Evolutionary conservation across 352 stramenopile genomes (phyloP).

Genomic region (Pythium brachiatum): DNA sequence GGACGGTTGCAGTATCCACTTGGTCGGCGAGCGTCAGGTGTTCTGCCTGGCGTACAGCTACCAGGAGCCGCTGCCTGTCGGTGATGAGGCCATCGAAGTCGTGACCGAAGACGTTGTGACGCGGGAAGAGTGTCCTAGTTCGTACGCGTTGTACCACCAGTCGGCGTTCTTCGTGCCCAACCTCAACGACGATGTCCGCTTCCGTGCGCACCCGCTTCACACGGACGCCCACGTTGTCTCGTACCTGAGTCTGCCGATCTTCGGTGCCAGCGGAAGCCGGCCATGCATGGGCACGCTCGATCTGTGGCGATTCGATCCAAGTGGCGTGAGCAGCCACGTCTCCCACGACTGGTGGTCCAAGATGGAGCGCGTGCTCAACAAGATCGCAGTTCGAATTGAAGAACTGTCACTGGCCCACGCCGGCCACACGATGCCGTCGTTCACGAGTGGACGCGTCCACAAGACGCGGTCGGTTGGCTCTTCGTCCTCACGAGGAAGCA

Average conservation of each 20-base stretch:
- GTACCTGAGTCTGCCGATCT: conserved; percentile 72
- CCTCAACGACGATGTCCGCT: conserved; percentile 54
- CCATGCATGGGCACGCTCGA: conserved; percentile 67
- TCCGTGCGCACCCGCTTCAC: conserved; percentile 63
- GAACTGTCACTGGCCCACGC: conserved; percentile 31
- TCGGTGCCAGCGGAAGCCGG: conserved; percentile 31
- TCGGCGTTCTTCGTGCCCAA: conserved; percentile 66
- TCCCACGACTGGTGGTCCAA: conserved; percentile 57
- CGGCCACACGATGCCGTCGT: conserved; percentile 35
- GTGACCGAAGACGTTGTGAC: conserved; percentile 54
- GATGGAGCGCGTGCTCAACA: conserved; percentile 31
- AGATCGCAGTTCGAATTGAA: conserved; percentile 49
- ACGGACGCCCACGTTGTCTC: conserved; percentile 57
- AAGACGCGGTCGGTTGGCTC: conserved; percentile 59
- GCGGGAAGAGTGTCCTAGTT: conserved; percentile 64
- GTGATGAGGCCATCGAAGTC: conserved; percentile 34
- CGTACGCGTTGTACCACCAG: conserved; percentile 67
- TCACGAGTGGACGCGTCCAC: conserved; percentile 35
- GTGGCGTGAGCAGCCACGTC: conserved; percentile 52
- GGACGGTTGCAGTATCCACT: conserved; percentile 68
- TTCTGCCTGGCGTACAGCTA: conserved; percentile 58
- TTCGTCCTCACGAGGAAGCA: conserved; percentile 53
- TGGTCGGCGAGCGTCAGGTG: conserved; percentile 53
- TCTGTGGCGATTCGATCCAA: conserved; percentile 56
- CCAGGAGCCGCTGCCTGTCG: conserved; percentile 34